phyloP scores from a whole-genome alignment of 441 rosid genomes.

The Gossypium trilobum region DNA sequence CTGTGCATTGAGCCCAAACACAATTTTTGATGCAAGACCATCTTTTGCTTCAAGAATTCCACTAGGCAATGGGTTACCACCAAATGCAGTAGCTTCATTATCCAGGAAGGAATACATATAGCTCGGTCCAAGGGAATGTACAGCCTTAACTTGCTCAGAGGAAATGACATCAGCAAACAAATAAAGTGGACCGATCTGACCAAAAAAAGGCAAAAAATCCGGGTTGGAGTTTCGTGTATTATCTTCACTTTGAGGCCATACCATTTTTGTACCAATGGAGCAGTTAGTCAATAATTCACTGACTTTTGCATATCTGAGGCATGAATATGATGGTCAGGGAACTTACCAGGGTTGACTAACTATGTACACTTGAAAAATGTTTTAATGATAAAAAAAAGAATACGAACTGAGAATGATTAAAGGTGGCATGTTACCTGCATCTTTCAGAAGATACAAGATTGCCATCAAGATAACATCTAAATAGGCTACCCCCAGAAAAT shows the following conservation, averaged over 20 bases:
- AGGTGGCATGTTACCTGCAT: conserved; percentile 65
- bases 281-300: conserved; percentile 73
- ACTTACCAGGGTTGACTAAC: background rate
- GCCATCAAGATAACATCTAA: conserved; percentile 86
- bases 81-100: conserved; percentile 52
- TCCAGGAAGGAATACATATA: conserved; percentile 95
- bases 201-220: conserved; percentile 63
- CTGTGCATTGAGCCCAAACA: conserved; percentile 97
- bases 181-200: conserved; percentile 97
- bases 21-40: conserved; percentile 85
- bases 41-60: conserved; percentile 90
- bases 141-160: conserved; percentile 76
- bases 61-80: conserved; percentile 57
- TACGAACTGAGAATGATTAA: background rate
- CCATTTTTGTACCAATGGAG: conserved; percentile 62
- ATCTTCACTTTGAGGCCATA: conserved; percentile 49
- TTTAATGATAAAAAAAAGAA: conserved; percentile 5
- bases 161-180: conserved; percentile 81
- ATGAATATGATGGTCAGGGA: conserved; percentile 19
- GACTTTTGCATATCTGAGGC: conserved; percentile 81
- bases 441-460: conserved; percentile 84
- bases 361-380: conserved; percentile 4
- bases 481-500: conserved; percentile 90
- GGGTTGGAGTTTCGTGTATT: conserved; percentile 29
- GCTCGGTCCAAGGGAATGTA: conserved; percentile 87